Evolutionary conservation across 176 grass and related monocot species (phyloP).

Genomic region (Leersia perrieri): DNA sequence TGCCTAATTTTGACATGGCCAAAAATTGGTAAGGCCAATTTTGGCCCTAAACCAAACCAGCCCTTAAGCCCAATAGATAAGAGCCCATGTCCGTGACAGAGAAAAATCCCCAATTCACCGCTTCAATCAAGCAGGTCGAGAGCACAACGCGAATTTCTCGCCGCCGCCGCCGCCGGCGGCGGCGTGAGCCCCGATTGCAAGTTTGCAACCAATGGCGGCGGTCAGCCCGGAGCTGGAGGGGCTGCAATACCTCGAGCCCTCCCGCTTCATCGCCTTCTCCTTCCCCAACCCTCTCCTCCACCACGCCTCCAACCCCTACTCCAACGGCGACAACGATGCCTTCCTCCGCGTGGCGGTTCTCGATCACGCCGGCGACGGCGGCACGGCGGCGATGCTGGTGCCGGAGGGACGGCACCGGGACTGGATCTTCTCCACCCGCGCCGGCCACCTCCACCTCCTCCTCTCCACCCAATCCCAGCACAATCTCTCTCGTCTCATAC

Average conservation of each 20-base stretch:
- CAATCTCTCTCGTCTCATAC: constrained; percentile 53
- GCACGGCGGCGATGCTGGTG: constrained; percentile 61
- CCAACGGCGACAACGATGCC: background rate
- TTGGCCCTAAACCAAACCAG: too few relatives aligned
- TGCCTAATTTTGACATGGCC: too few relatives aligned
- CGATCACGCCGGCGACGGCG: constrained; percentile 19
- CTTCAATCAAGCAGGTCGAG: background rate
- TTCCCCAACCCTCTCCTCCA: constrained; percentile 62
- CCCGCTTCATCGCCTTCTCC: constrained; percentile 67
- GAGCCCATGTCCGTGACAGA: too few relatives aligned
- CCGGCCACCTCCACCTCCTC: constrained; percentile 77
- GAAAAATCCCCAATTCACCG: background rate
- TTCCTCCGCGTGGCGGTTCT: constrained; percentile 66
- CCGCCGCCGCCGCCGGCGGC: background rate
- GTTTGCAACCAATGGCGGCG: constrained; percentile 11
- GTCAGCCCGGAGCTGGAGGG: constrained; percentile 31
- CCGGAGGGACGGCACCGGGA: constrained; percentile 60
- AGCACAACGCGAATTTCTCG: background rate
- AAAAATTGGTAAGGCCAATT: too few relatives aligned
- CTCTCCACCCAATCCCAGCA: constrained; percentile 38
- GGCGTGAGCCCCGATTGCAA: background rate
- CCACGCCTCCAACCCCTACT: constrained; percentile 40
- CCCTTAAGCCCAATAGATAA: too few relatives aligned
- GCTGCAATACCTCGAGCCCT: constrained; percentile 53
- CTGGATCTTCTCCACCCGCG: constrained; percentile 89